Evolutionary conservation across 2,329 filamentous ascomycete species (phyloP).

Genomic region (Clonostachys sp.): DNA sequence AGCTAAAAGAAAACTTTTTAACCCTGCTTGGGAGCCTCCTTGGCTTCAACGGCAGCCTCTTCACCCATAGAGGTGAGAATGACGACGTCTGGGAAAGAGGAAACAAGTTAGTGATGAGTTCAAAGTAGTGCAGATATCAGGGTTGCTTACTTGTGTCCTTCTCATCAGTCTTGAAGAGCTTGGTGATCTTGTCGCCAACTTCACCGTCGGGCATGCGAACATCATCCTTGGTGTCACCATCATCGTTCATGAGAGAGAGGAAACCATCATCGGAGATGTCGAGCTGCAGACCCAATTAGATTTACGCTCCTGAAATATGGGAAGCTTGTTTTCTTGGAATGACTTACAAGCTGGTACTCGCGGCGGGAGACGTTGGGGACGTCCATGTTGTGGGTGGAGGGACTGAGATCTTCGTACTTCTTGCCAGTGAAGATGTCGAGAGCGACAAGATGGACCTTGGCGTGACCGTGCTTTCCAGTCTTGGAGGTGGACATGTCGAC

Average conservation of each 20-base stretch:
- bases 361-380: slow-evolving; percentile 88
- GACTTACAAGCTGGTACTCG: slow-evolving; percentile 91
- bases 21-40: slow-evolving; percentile 67
- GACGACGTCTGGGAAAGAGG: slow-evolving; percentile 65
- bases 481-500: slow-evolving; percentile 99
- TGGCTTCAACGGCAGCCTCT: slow-evolving; percentile 86
- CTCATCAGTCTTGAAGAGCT: slow-evolving; percentile 75
- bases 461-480: slow-evolving; percentile 99
- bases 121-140: not conserved
- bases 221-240: slow-evolving; percentile 88
- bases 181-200: slow-evolving; percentile 78
- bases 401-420: slow-evolving; percentile 98
- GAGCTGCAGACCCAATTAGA: slow-evolving; percentile 51
- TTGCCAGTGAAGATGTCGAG: slow-evolving; percentile 99
- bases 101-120: slow-evolving; percentile 10
- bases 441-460: slow-evolving; percentile 98
- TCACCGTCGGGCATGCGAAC: slow-evolving; percentile 91
- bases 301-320: slow-evolving; percentile 1
- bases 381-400: slow-evolving; percentile 97
- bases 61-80: slow-evolving; percentile 96
- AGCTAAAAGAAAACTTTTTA: too few species aligned
- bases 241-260: slow-evolving; percentile 88
- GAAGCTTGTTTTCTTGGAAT: slow-evolving; percentile 5
- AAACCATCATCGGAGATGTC: slow-evolving; percentile 92
- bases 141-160: slow-evolving; percentile 84